Evolutionary conservation across 139 green algal species (phyloP), one percentile per base, ranked within the genome.

Genomic region (Auxenochlorella protothecoides): DNA sequence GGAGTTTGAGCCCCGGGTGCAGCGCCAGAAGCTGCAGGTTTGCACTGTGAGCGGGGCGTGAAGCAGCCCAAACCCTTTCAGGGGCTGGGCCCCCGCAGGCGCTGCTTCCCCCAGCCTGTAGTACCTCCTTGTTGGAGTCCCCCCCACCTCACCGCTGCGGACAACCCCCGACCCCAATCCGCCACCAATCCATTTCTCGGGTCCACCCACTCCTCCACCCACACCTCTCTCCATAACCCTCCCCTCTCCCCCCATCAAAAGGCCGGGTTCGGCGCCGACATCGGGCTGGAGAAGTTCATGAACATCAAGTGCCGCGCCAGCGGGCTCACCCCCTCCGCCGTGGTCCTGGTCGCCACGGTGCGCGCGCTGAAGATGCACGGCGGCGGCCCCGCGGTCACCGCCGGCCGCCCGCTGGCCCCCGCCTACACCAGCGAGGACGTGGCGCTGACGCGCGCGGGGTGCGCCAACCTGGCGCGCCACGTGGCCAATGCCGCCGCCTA

Each of bases 191-290:
- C 27, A 44, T 44, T 44, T 44, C 27, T 44, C 27, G 27, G 0
- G 27, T 44, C 27, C 27, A 44, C 27, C 27, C 27, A 44, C 27
- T 44, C 27, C 27, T 44, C 27, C 27, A 44, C 27, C 27, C 27
- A 44, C 27, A 44, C 27, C 27, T 44, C 27, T 44, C 27, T 44
- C 27, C 27, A 44, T 44, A 44, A 44, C 27, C 27, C 27, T 44
- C 27, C 27, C 27, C 27, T 44, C 27, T 44, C 27, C 27, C 27
- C 27, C 27, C 27, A 44, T 44, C 27, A 44, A 44, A 44, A 94
- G 86, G 91, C 92, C 4, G 91, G 95, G 54, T 99, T 99, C 81
- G 95, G 95, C 13, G 87, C 95, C 0, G 95, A 99, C 85, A 99
- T 99, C 65, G 95, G 95, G 5, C 77, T 93, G 65, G 95, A 99